phyloP scores from a whole-genome alignment of 495 filamentous ascomycete species.

The Sordaria brevicollis region DNA sequence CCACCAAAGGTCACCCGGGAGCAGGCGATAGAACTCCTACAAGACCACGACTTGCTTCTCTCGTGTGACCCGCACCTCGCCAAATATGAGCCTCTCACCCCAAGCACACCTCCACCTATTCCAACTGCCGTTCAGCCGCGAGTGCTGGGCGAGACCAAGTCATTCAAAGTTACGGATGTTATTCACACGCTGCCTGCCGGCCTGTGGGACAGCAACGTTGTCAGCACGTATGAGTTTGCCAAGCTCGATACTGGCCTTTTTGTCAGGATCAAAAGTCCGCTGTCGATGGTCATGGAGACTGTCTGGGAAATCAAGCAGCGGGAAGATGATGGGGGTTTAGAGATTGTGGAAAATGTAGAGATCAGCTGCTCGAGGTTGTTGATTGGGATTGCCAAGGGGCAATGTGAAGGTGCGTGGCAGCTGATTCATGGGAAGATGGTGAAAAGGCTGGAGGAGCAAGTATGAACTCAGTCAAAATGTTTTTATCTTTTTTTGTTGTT shows the following conservation, averaged over 20 bases:
- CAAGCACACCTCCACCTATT: constrained; percentile 5
- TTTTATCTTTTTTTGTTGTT: no score
- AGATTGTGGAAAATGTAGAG: constrained; percentile 29
- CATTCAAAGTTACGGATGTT: constrained; percentile 24
- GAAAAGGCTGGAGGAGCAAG: constrained; percentile 18
- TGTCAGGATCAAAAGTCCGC: constrained; percentile 33
- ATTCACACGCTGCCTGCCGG: constrained; percentile 30
- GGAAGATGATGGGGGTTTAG: constrained; percentile 7
- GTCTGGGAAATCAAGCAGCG: constrained; percentile 26
- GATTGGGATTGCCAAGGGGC: constrained; percentile 29
- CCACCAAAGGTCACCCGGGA: constrained; percentile 44
- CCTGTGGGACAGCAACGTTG: constrained; percentile 37
- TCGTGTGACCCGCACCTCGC: constrained; percentile 32
- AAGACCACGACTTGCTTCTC: constrained; percentile 43
- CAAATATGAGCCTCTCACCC: constrained; percentile 21
- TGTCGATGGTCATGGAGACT: constrained; percentile 37
- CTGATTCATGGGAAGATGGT: constrained; percentile 34
- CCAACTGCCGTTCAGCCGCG: constrained; percentile 12
- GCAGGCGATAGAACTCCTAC: constrained; percentile 50
- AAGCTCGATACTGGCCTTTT: constrained; percentile 29
- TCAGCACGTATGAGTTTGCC: constrained; percentile 36
- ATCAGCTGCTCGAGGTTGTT: constrained; percentile 33
- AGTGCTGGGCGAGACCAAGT: not conserved
- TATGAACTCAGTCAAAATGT: not conserved
- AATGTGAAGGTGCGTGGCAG: constrained; percentile 32